Base-by-base conservation (phyloP, 371 early-diverging fungal species). In the Basidiobolus meristosporus region DNA sequence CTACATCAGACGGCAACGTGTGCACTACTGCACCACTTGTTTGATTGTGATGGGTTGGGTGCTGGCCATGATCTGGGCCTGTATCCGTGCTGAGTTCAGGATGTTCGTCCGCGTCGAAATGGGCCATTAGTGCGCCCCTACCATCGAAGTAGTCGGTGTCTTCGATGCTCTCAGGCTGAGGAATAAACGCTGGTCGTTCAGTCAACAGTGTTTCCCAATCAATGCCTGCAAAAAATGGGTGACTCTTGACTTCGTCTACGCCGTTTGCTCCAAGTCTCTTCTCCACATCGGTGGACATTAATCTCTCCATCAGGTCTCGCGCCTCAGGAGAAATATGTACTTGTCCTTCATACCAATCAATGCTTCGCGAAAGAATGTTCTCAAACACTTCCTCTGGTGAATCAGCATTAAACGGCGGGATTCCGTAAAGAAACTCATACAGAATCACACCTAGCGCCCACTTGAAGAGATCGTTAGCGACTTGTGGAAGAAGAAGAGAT, bases 81-180 rank as follows among this genome's bases (percentile, higher is more conserved):
- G 26, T 26, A 3, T 26, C 26, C 9, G 26, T 9, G 9, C 26
- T 5, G 9, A 26, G 26, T 26, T 26, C 26, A 26, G 41, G 9
- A 17, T 39, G 32, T 26, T 47, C 30, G 2, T 37, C 42, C 12
- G 44, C 44, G 2, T 40, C 29, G 3, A 42, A 20, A 10, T 46
- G 35, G 1, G 48, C 34, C 31, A 31, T 11, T 7, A 43, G 10
- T 1, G 12, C 37, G 11, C 37, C 41, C 9, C 51, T 40, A 12
- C 44, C 30, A 16, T 96, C 96, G 70, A 96, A 96, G 54, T 92
- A 92, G 16, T 81, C 82, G 0, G 92, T 91, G 45, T 92, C 92
- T 31, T 89, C 89, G 28, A 63, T 56, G 33, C 65, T 58, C 2
- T 67, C 69, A 0, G 80, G 68, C 18, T 77, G 72, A 1, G 96